A percentile compares a stretch with the other conserved stretches of the same genome.
These are phyloP conservation scores for Corymbia citriodora DNA, from an alignment of 441 rosid genomes.

Conservation along the genomic window DNA sequence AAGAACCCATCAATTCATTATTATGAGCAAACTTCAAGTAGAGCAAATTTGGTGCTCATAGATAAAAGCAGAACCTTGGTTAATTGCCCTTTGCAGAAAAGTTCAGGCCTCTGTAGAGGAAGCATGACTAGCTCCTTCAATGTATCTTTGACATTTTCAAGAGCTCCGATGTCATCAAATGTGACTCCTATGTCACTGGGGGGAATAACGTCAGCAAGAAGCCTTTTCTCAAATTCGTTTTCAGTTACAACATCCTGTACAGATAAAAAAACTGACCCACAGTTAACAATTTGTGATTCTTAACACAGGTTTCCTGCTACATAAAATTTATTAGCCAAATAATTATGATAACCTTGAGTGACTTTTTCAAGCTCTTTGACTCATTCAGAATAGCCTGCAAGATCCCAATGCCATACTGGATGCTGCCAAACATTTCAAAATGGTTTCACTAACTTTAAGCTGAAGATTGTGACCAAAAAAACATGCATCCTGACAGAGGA, in stretches of 20 bases:
- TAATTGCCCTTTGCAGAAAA: constrained; percentile 89
- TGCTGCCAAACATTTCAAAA: constrained; percentile 52
- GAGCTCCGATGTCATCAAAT: constrained; percentile 89
- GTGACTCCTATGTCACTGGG: constrained; percentile 93
- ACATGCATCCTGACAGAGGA: constrained; percentile 1
- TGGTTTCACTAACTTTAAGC: constrained; percentile 8
- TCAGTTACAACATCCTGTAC: constrained; percentile 87
- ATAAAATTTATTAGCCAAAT: not conserved
- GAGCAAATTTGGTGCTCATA: not conserved
- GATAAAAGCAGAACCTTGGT: constrained; percentile 52
- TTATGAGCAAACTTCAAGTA: not conserved
- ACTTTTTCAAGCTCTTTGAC: constrained; percentile 74
- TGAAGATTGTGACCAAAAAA: not conserved
- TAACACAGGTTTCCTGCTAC: not conserved
- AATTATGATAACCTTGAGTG: constrained; percentile 56
- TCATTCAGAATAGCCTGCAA: constrained; percentile 71
- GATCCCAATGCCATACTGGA: constrained; percentile 64
- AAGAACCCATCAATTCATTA: not conserved
- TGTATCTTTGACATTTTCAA: constrained; percentile 92
- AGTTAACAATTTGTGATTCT: not conserved
- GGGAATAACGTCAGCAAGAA: constrained; percentile 87
- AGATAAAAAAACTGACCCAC: not conserved
- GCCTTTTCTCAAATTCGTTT: constrained; percentile 93
- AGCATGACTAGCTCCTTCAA: constrained; percentile 95
- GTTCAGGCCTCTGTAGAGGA: constrained; percentile 89